Evolutionary conservation across 2,329 filamentous ascomycete species (phyloP).

Genomic region (Scorias spongiosa): DNA sequence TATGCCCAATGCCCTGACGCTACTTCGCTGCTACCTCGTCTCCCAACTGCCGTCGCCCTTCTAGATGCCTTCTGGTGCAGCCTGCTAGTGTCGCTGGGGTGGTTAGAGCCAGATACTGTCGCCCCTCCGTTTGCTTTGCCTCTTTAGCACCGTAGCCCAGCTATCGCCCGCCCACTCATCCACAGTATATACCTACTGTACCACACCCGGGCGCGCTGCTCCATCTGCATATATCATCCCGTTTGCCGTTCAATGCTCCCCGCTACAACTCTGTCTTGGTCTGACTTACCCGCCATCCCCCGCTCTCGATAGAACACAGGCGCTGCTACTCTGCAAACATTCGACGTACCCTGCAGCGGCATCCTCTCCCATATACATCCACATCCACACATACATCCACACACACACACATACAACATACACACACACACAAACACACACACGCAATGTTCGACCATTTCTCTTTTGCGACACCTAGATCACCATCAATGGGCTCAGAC

Average conservation of each 20-base stretch:
- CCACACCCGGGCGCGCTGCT: too few relatives aligned
- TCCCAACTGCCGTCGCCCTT: background rate
- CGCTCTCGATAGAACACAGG: background rate
- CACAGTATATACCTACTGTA: too few relatives aligned
- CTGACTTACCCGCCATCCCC: background rate
- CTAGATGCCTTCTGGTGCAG: background rate
- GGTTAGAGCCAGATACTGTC: too few relatives aligned
- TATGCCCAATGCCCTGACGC: too few relatives aligned
- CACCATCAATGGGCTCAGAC: conserved; percentile 13
- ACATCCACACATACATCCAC: background rate
- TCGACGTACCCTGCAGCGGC: background rate
- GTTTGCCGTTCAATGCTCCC: too few relatives aligned
- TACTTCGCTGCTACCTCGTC: too few relatives aligned
- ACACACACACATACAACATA: too few relatives aligned
- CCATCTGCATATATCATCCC: too few relatives aligned
- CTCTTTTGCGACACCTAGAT: conserved; percentile 13
- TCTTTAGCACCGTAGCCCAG: background rate
- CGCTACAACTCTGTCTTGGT: background rate
- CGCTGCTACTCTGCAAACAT: background rate
- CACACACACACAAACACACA: background rate
- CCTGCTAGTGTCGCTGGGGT: background rate
- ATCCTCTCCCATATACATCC: background rate
- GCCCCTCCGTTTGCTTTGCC: background rate
- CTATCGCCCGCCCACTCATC: background rate
- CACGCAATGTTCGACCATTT: conserved; percentile 18